phyloP scores from a whole-genome alignment of 2,329 filamentous ascomycete species.

The Aspergillus sp. region DNA sequence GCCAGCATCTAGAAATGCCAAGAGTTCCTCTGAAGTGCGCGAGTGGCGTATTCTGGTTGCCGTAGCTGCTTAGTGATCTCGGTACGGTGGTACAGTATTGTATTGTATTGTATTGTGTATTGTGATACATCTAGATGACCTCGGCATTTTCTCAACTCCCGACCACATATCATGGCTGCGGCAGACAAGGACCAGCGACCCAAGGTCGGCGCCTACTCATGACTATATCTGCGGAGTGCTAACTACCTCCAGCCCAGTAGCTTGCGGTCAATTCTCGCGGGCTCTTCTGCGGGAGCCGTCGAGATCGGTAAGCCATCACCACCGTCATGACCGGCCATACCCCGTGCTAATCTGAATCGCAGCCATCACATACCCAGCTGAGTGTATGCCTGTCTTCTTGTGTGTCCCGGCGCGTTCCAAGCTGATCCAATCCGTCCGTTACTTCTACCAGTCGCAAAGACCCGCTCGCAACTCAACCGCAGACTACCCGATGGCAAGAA shows the following conservation, averaged over 20 bases:
- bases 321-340: not conserved
- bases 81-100: not conserved
- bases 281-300: slow-evolving; percentile 84
- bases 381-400: slow-evolving; percentile 53
- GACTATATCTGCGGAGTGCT: slow-evolving; percentile 6
- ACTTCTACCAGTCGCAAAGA: slow-evolving; percentile 98
- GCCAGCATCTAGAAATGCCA: slow-evolving; percentile 22
- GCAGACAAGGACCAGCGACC: slow-evolving; percentile 27
- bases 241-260: slow-evolving; percentile 57
- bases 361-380: slow-evolving; percentile 89
- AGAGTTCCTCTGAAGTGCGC: slow-evolving; percentile 20
- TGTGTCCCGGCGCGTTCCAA: not conserved
- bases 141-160: slow-evolving; percentile 1
- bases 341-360: slow-evolving; percentile 13
- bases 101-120: not conserved
- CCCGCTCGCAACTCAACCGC: slow-evolving; percentile 83
- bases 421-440: slow-evolving; percentile 8
- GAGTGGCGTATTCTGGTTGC: too few species aligned
- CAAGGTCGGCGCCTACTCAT: slow-evolving; percentile 21
- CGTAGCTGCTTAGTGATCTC: not conserved
- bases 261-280: slow-evolving; percentile 81
- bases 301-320: slow-evolving; percentile 63
- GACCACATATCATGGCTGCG: slow-evolving; percentile 22
- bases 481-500: slow-evolving; percentile 72
- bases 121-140: not conserved